Evolutionary conservation across 352 stramenopile genomes (phyloP).

Genomic region (Pythium rhizo-oryzae): DNA sequence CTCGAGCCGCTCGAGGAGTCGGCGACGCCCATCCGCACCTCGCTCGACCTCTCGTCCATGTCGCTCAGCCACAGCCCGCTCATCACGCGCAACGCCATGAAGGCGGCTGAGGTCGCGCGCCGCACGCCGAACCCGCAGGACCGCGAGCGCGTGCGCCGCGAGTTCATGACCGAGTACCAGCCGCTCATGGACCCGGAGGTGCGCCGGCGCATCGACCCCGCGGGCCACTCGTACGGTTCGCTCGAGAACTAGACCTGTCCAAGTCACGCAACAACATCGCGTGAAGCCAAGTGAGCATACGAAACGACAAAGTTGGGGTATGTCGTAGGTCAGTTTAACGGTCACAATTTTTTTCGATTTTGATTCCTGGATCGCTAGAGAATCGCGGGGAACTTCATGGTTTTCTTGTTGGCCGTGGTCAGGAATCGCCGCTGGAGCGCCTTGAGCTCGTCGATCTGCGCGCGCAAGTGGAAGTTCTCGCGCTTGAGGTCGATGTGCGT

Average conservation of each 20-base stretch:
- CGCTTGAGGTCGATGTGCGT: slow-evolving; percentile 78
- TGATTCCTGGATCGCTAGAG: no score
- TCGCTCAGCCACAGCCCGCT: slow-evolving; percentile 70
- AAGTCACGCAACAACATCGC: no score
- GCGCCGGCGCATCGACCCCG: slow-evolving; percentile 68
- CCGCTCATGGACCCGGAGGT: slow-evolving; percentile 60
- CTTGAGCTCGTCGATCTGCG: slow-evolving; percentile 75
- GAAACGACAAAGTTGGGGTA: no score
- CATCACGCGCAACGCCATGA: slow-evolving; percentile 83
- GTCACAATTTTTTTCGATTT: no score
- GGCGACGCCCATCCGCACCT: slow-evolving; percentile 71
- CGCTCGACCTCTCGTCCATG: slow-evolving; percentile 50
- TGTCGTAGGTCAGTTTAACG: no score
- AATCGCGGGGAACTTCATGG: slow-evolving; percentile 61
- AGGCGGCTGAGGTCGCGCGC: slow-evolving; percentile 75
- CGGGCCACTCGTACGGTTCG: slow-evolving; percentile 80
- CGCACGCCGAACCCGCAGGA: slow-evolving; percentile 75
- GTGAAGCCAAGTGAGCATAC: no score
- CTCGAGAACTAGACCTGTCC: slow-evolving; percentile 68
- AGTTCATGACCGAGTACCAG: slow-evolving; percentile 90
- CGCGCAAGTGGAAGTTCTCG: slow-evolving; percentile 64
- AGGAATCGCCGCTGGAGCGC: slow-evolving; percentile 65
- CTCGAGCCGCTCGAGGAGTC: slow-evolving; percentile 67
- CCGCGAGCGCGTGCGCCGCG: slow-evolving; percentile 74
- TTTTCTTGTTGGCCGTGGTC: slow-evolving; percentile 73